Conservation (phyloP, 495 filamentous ascomycete species). For the Cercophora sp. region DNA sequence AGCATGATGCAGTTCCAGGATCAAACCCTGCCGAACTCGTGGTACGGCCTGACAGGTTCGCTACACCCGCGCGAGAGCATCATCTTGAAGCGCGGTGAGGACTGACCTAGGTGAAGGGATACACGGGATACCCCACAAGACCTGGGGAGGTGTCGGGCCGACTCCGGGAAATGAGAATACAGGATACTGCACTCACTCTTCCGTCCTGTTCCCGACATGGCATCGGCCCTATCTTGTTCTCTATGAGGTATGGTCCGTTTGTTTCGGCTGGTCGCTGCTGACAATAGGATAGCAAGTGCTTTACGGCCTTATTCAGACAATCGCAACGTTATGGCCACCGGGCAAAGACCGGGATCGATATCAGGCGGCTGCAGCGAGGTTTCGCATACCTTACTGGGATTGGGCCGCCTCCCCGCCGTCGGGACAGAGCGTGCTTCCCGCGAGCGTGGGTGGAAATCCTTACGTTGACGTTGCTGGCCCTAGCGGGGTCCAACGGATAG, state of each 20-base stretch:
- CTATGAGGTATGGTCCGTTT: conserved; percentile 52
- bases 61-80: neutral
- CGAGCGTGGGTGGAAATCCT: conserved; percentile 40
- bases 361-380: conserved; percentile 46
- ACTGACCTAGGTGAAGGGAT: no score
- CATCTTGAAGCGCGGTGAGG: neutral
- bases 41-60: conserved; percentile 53
- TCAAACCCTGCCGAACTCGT: conserved; percentile 51
- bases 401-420: conserved; percentile 55
- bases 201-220: conserved; percentile 66
- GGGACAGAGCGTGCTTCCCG: conserved; percentile 45
- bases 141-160: conserved; percentile 54
- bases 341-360: conserved; percentile 42
- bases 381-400: conserved; percentile 66
- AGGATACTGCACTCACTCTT: conserved; percentile 65
- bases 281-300: conserved; percentile 51
- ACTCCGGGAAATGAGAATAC: conserved; percentile 40
- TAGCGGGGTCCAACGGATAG: conserved; percentile 48
- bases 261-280: conserved; percentile 5
- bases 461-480: conserved; percentile 49
- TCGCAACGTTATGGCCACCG: conserved; percentile 51
- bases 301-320: conserved; percentile 45
- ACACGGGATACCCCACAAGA: conserved; percentile 57
- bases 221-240: conserved; percentile 67
- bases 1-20: conserved; percentile 50